Evolutionary conservation across 2,329 filamentous ascomycete species (phyloP).

Genomic region (Atkinsonella hypoxylon): DNA sequence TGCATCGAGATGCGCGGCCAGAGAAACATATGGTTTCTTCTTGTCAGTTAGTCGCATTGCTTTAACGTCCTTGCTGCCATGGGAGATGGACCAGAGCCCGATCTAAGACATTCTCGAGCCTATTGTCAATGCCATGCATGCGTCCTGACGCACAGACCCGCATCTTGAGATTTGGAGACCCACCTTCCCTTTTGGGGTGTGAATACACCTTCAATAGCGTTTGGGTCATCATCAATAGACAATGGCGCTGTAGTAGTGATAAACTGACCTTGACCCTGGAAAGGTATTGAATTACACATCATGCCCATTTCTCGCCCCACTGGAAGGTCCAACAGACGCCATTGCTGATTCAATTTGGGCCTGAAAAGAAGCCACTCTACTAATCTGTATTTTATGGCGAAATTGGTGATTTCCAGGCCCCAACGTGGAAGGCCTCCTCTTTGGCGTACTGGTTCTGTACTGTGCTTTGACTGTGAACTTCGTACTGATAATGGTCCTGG

Average conservation of each 20-base stretch:
- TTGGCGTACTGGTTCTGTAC: background rate
- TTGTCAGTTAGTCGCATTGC: too few species aligned
- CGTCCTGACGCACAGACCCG: too few species aligned
- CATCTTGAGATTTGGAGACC: background rate
- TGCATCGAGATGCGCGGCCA: too few species aligned
- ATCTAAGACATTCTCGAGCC: background rate
- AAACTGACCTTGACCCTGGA: background rate
- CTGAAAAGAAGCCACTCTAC: background rate
- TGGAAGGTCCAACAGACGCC: background rate
- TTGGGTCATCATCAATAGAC: background rate
- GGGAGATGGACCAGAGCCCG: too few species aligned
- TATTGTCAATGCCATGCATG: too few species aligned
- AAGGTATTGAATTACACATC: background rate
- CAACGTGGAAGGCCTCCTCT: background rate
- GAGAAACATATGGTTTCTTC: too few species aligned
- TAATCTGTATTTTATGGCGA: background rate
- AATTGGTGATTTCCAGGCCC: background rate
- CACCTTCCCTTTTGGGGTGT: slow-evolving; percentile 1
- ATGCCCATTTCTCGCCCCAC: too few species aligned
- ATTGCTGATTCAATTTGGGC: background rate
- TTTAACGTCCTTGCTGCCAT: too few species aligned
- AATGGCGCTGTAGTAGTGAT: background rate
- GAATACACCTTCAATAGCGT: background rate
- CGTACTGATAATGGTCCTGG: too few species aligned
- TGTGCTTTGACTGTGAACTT: too few species aligned